Evolutionary conservation across 345 rosid species (phyloP).

Genomic region (Anastatica hierochuntica): DNA sequence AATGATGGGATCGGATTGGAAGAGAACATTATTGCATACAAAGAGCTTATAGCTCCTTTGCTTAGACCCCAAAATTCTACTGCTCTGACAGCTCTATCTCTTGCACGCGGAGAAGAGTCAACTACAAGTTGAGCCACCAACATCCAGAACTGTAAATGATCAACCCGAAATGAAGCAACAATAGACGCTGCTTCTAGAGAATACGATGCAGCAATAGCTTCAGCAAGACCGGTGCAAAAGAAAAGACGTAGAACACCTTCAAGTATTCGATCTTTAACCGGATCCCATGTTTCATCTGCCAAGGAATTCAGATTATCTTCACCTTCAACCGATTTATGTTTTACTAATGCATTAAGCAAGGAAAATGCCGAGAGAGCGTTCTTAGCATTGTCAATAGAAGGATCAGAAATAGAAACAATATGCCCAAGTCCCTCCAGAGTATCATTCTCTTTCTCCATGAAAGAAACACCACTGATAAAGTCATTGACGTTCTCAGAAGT

Average conservation of each 20-base stretch:
- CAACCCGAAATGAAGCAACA: slow-evolving; percentile 50
- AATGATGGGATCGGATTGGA: slow-evolving; percentile 50
- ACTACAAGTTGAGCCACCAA: slow-evolving; percentile 57
- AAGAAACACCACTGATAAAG: slow-evolving; percentile 34
- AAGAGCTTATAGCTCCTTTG: slow-evolving; percentile 67
- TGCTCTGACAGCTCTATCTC: slow-evolving; percentile 80
- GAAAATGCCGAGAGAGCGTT: slow-evolving; percentile 67
- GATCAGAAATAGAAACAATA: slow-evolving; percentile 45
- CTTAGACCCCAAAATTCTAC: slow-evolving; percentile 86
- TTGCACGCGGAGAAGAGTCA: slow-evolving; percentile 47
- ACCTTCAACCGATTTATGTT: slow-evolving; percentile 28
- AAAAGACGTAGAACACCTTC: slow-evolving; percentile 82
- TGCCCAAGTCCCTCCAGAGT: slow-evolving; percentile 41
- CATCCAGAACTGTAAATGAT: slow-evolving; percentile 62
- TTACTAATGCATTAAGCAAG: slow-evolving; percentile 33
- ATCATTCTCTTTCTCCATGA: slow-evolving; percentile 29
- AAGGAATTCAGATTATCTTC: slow-evolving; percentile 23
- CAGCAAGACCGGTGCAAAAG: slow-evolving; percentile 80
- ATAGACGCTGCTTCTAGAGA: slow-evolving; percentile 55
- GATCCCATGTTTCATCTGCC: slow-evolving; percentile 44
- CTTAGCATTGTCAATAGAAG: slow-evolving; percentile 38
- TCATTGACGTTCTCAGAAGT: slow-evolving; percentile 67
- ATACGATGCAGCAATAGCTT: slow-evolving; percentile 64
- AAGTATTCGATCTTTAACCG: slow-evolving; percentile 47
- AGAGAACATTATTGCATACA: slow-evolving; percentile 74